phyloP scores from a whole-genome alignment of 2,329 filamentous ascomycete genomes.

The Seiridium unicorne region DNA sequence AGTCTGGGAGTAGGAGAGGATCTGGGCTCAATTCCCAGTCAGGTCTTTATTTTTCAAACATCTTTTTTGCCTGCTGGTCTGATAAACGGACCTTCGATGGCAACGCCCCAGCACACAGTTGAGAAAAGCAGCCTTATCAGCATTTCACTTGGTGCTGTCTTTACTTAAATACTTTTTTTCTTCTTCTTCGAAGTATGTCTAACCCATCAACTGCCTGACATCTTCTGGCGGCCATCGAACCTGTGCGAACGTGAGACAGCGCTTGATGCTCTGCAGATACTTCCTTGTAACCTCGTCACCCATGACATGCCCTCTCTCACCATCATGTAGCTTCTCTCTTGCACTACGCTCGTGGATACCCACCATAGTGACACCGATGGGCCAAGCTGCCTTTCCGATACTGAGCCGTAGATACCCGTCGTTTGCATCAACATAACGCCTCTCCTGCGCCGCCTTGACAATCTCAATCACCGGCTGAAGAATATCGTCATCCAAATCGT shows the following conservation, averaged over 20 bases:
- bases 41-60: background rate
- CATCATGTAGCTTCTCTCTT: conserved; percentile 89
- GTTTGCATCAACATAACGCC: conserved; percentile 93
- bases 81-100: no score
- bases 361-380: conserved; percentile 99
- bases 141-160: background rate
- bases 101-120: no score
- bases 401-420: conserved; percentile 90
- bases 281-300: conserved; percentile 94
- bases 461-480: conserved; percentile 87
- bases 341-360: conserved; percentile 97
- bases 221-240: conserved; percentile 95
- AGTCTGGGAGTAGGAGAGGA: background rate
- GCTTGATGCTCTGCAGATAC: conserved; percentile 95
- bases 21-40: background rate
- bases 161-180: background rate
- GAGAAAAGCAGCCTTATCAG: background rate
- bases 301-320: conserved; percentile 90
- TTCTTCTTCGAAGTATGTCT: background rate
- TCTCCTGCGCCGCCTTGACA: conserved; percentile 83
- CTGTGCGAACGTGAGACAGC: conserved; percentile 94
- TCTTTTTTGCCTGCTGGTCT: background rate
- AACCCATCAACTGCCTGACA: conserved; percentile 92
- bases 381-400: conserved; percentile 97
- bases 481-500: conserved; percentile 74